Base-by-base conservation (phyloP, 768 basidiomycete genomes). In the Rhodotorula babjevae region DNA sequence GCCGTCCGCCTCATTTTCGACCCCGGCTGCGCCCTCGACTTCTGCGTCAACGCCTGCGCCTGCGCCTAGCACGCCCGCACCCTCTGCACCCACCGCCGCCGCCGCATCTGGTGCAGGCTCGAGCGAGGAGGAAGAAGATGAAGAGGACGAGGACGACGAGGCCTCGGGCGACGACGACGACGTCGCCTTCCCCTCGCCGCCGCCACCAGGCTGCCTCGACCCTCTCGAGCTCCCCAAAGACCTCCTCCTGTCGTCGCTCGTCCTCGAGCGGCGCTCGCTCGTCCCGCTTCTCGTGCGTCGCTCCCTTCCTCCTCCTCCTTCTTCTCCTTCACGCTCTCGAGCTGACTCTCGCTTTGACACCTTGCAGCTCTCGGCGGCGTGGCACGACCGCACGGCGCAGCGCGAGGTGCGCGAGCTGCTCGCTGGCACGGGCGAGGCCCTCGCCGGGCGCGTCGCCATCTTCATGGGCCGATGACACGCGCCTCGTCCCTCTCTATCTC, bases 171-270 rank as follows among this genome's bases (percentile, higher is more conserved):
- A 74, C 11, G 77, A 77, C 25, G 65, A 60, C 40, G 69, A 73
- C 15, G 57, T 58, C 2, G 67, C 40, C 2, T 80, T 78, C 71
- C 82, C 82, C 5, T 64, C 60, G 0, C 78, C 80, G 3, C 77
- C 82, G 1, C 81, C 82, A 31, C 81, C 80, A 16, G 80, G 81
- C 0, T 82, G 80, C 67, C 65, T 73, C 27, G 77, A 81, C 50
- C 79, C 80, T 0, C 27, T 63, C 0, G 33, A 44, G 1, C 68
- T 82, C n/a, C 50, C 79, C 1, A 69, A 78, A 44, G 42, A 52
- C 14, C 44, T 72, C 3, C 49, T 77, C 18, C n/a, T 60, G 31
- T 64, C 63, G 18, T 53, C 74, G 12, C 67, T 60, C n/a, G 66
- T 74, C 44, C 29, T 76, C 46, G 68, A 77, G 63, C 63, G 65